These are phyloP conservation scores for Nemophila menziesii DNA, from an alignment of 257 asterid genomes.

Conservation along the genomic window DNA sequence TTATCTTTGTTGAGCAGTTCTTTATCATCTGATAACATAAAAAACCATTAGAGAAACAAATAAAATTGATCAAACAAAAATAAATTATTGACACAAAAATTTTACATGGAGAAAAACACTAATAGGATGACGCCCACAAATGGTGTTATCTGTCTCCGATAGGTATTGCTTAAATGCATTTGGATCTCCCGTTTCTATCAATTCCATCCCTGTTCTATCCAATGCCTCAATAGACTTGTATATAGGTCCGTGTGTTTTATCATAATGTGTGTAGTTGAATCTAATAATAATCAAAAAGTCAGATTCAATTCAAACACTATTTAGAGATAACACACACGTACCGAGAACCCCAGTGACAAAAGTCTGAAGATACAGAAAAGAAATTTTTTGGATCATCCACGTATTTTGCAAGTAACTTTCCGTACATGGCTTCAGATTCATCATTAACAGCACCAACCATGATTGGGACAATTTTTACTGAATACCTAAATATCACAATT, in stretches of 20 bases:
- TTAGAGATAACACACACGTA: conserved; percentile 13
- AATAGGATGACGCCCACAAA: conserved; percentile 95
- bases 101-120: conserved; percentile 90
- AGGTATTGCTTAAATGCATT: conserved; percentile 76
- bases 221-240: conserved; percentile 80
- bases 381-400: conserved; percentile 84
- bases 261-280: conserved; percentile 69
- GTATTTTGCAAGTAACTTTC: conserved; percentile 70
- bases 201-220: conserved; percentile 87
- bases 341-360: conserved; percentile 99
- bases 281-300: conserved; percentile 21
- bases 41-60: not conserved
- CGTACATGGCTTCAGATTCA: conserved; percentile 68
- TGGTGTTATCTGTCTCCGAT: conserved; percentile 79
- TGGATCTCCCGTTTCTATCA: conserved; percentile 84
- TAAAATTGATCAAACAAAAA: not conserved
- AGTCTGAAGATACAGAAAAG: conserved; percentile 93
- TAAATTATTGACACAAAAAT: conserved; percentile 2
- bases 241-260: conserved; percentile 75
- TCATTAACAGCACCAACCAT: conserved; percentile 86
- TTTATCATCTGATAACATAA: conserved; percentile 52
- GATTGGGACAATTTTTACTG: conserved; percentile 81
- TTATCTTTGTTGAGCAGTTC: conserved; percentile 57
- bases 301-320: not conserved
- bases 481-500: conserved; percentile 36